Evolutionary conservation across 1,284 basidiomycete species (phyloP).

Genomic region (Rhodotorula sp.): DNA sequence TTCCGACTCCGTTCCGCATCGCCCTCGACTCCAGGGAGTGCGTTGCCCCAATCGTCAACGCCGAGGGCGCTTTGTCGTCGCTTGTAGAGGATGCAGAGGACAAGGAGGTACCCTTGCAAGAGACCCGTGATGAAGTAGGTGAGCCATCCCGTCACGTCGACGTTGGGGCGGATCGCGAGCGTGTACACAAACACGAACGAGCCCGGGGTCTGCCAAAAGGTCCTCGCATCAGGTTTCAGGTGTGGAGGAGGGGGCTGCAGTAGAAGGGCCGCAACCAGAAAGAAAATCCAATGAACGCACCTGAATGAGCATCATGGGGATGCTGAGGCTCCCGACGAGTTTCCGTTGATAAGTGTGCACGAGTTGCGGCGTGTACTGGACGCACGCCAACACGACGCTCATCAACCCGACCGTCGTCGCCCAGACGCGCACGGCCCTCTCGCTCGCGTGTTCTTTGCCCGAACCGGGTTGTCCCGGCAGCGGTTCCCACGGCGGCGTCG

Average conservation of each 20-base stretch:
- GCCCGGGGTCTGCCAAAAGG: slow-evolving; percentile 74
- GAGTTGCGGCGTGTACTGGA: slow-evolving; percentile 53
- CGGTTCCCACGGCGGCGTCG: slow-evolving; percentile 21
- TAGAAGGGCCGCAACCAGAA: neutral
- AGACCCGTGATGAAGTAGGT: slow-evolving; percentile 67
- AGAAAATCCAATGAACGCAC: slow-evolving; percentile 49
- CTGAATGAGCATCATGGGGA: slow-evolving; percentile 93
- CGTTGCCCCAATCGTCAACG: slow-evolving; percentile 88
- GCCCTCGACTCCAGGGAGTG: neutral
- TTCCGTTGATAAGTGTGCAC: slow-evolving; percentile 65
- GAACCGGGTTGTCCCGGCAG: slow-evolving; percentile 1
- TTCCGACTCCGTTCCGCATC: neutral
- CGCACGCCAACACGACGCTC: slow-evolving; percentile 48
- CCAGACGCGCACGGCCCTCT: slow-evolving; percentile 47
- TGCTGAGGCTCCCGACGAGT: slow-evolving; percentile 85
- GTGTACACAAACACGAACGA: slow-evolving; percentile 82
- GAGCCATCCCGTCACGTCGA: slow-evolving; percentile 49
- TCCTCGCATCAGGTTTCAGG: too few species aligned
- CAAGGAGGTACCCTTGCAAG: slow-evolving; percentile 77
- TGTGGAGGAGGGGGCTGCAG: neutral
- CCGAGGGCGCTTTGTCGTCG: slow-evolving; percentile 63
- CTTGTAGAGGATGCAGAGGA: slow-evolving; percentile 51
- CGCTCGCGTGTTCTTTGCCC: slow-evolving; percentile 42
- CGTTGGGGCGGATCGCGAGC: slow-evolving; percentile 60
- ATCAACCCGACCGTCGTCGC: slow-evolving; percentile 51